Percentiles rank a stretch among this genome's conserved stretches.
Evolutionary conservation across 192 early-diverging fungal genomes (phyloP).

Genomic region (Mortierella claussenii): DNA sequence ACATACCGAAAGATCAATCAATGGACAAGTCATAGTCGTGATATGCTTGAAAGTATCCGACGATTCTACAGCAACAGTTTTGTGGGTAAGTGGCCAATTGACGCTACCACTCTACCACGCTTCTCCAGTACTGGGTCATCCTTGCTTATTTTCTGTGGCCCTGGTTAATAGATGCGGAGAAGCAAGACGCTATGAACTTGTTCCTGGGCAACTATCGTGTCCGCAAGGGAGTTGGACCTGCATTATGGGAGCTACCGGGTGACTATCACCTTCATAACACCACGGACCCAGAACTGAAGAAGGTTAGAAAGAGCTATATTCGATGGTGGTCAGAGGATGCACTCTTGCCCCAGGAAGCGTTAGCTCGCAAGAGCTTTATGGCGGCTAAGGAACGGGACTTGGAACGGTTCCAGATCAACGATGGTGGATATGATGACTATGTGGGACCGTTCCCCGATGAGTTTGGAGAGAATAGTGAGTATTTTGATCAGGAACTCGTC

Average conservation of each 20-base stretch:
- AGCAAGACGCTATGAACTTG: constrained; percentile 94
- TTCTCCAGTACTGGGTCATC: too few species aligned
- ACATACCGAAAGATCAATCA: constrained; percentile 95
- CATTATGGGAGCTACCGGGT: constrained; percentile 81
- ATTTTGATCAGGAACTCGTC: not conserved
- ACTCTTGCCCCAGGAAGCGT: constrained; percentile 43
- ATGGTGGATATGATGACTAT: constrained; percentile 25
- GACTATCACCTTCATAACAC: constrained; percentile 84
- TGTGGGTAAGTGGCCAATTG: constrained; percentile 77
- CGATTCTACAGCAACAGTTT: constrained; percentile 96
- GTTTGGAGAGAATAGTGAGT: constrained; percentile 6
- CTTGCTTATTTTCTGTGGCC: not conserved
- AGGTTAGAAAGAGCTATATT: constrained; percentile 64
- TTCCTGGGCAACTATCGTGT: constrained; percentile 84
- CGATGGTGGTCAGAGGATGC: constrained; percentile 70
- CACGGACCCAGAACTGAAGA: constrained; percentile 32
- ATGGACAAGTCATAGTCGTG: constrained; percentile 94
- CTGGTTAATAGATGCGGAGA: constrained; percentile 83
- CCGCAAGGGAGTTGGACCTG: constrained; percentile 56
- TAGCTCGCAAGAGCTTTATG: constrained; percentile 37
- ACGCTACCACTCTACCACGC: too few species aligned
- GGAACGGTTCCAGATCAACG: constrained; percentile 6
- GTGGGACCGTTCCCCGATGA: constrained; percentile 25
- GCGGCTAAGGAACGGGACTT: constrained; percentile 10
- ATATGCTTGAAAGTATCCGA: constrained; percentile 94